A percentile compares a stretch with the other conserved stretches of the same genome.
Conservation (phyloP, 2,329 filamentous ascomycete genomes). For the Colletotrichum brevisporum region DNA sequence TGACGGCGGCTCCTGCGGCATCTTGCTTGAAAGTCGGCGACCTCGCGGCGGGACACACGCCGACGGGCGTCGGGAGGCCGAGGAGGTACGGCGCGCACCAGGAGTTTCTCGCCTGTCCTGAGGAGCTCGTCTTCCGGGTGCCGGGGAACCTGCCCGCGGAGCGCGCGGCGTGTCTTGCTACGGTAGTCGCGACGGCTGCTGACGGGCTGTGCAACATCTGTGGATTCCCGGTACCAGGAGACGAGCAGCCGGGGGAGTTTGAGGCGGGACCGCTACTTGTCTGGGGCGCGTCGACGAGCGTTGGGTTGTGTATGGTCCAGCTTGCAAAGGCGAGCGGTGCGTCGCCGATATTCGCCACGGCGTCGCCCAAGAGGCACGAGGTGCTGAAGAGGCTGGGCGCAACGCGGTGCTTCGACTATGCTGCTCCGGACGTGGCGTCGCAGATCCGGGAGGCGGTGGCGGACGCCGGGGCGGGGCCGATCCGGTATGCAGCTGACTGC, state of each 20-base stretch:
- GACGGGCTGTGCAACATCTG: slow-evolving; percentile 44
- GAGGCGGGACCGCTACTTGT: slow-evolving; percentile 47
- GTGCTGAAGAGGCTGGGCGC: slow-evolving; percentile 51
- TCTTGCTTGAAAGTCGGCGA: slow-evolving; percentile 17
- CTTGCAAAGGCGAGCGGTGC: slow-evolving; percentile 50
- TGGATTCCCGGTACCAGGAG: slow-evolving; percentile 31
- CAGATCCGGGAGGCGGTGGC: slow-evolving; percentile 20
- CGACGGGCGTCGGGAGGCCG: slow-evolving; percentile 28
- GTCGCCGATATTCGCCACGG: slow-evolving; percentile 51
- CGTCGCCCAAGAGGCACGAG: slow-evolving; percentile 49
- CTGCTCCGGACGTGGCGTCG: not conserved
- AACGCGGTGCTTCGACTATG: slow-evolving; percentile 53
- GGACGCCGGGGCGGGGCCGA: slow-evolving; percentile 14
- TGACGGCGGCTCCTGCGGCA: not conserved
- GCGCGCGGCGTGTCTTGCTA: slow-evolving; percentile 40
- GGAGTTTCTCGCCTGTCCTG: slow-evolving; percentile 24
- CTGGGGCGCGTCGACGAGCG: slow-evolving; percentile 54
- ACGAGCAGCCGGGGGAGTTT: slow-evolving; percentile 11
- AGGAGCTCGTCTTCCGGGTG: slow-evolving; percentile 17
- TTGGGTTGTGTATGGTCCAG: slow-evolving; percentile 53
- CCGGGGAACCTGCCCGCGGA: slow-evolving; percentile 28
- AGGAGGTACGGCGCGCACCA: slow-evolving; percentile 29
- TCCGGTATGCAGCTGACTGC: slow-evolving; percentile 32
- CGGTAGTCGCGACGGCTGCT: slow-evolving; percentile 41
- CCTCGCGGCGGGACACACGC: slow-evolving; percentile 11